Evolutionary conservation across 2,329 filamentous ascomycete genomes (phyloP).

Genomic region (Hypocreales sp.): DNA sequence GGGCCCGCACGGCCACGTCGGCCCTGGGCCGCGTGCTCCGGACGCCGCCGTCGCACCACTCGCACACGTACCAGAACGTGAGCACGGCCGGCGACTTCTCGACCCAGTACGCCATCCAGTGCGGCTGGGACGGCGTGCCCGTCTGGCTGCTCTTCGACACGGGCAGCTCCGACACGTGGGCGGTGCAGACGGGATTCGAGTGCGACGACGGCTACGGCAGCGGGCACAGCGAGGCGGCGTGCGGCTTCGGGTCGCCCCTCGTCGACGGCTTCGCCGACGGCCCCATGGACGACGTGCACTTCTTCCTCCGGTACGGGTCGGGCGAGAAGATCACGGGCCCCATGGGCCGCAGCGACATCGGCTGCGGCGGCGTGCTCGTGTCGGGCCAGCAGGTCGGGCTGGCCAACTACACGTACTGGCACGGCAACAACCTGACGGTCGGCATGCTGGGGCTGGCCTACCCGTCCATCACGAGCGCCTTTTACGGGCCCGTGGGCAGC

Average conservation of each 20-base stretch:
- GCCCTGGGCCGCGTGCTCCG: conserved; percentile 11
- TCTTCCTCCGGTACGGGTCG: conserved; percentile 30
- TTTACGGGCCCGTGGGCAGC: conserved; percentile 21
- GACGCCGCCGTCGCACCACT: conserved; percentile 5
- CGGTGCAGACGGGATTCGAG: conserved; percentile 21
- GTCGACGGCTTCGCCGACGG: conserved; percentile 24
- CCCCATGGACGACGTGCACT: conserved; percentile 24
- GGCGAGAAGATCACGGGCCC: conserved; percentile 30
- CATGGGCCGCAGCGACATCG: conserved; percentile 29
- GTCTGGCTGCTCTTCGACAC: conserved; percentile 32
- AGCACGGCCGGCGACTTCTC: conserved; percentile 20
- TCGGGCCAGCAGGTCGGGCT: conserved; percentile 30
- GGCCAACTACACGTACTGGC: conserved; percentile 33
- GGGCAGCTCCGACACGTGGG: conserved; percentile 37
- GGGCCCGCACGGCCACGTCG: conserved; percentile 13
- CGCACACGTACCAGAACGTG: conserved; percentile 19
- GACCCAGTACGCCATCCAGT: conserved; percentile 26
- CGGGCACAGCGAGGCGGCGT: conserved; percentile 14
- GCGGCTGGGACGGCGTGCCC: conserved; percentile 20
- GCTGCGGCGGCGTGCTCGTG: conserved; percentile 28
- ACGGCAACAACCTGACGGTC: conserved; percentile 34
- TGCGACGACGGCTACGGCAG: conserved; percentile 23
- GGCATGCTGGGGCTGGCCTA: conserved; percentile 36
- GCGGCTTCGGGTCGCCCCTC: conserved; percentile 24
- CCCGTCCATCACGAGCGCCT: conserved; percentile 32